These are phyloP conservation scores for Leishmania braziliensis DNA, from an alignment of 208 protist genomes.

Conservation along the genomic window DNA sequence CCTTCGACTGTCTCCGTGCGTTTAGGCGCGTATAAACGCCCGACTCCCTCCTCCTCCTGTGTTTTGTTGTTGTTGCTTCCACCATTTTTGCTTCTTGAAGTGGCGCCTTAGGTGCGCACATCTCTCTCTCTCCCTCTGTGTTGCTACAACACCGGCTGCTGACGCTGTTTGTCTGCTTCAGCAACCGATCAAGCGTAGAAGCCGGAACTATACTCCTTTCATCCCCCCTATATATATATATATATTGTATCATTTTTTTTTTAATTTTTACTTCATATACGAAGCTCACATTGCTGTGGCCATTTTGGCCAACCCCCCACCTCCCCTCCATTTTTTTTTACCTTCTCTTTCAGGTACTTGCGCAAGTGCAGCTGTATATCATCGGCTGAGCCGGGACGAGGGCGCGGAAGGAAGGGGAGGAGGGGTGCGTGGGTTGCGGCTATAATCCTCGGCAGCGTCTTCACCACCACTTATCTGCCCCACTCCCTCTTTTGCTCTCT, in stretches of 20 bases:
- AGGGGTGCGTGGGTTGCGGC: neutral
- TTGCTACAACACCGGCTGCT: neutral
- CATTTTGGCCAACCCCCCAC: neutral
- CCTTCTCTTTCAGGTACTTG: neutral
- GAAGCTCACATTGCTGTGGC: neutral
- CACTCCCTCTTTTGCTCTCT: neutral
- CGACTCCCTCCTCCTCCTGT: no score
- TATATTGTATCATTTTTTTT: no score
- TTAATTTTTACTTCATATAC: neutral
- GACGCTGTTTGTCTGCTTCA: neutral
- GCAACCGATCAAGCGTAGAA: no score
- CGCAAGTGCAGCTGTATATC: neutral
- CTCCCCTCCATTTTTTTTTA: neutral
- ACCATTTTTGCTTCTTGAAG: no score
- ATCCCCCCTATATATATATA: no score
- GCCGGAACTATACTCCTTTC: no score
- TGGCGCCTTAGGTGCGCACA: no score
- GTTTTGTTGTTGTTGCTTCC: no score
- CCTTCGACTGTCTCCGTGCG: no score
- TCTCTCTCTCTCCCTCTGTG: no score
- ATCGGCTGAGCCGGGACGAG: neutral
- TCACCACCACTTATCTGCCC: neutral
- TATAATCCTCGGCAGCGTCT: neutral
- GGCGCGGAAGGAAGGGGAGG: neutral
- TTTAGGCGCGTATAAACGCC: no score